These are phyloP conservation scores for Schwanniomyces polymorphus DNA, from an alignment of 805 yeast genomes.

Conservation along the genomic window DNA sequence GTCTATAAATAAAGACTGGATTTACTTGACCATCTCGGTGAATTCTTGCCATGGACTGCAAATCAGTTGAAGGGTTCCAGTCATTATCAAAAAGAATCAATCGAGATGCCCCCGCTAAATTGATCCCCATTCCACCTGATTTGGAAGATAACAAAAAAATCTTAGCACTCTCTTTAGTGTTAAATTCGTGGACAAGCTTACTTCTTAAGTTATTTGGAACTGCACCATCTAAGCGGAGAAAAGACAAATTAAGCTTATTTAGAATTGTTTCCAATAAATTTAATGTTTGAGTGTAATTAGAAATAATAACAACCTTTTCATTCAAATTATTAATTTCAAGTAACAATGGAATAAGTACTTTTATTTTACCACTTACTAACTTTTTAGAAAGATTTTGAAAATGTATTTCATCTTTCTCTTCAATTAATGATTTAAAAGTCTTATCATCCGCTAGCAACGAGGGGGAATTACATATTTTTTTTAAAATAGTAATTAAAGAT, in stretches of 20 bases:
- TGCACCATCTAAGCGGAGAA: conserved; percentile 77
- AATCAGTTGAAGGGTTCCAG: conserved; percentile 93
- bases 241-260: conserved; percentile 47
- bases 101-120: conserved; percentile 86
- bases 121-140: conserved; percentile 93
- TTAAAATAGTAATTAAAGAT: conserved; percentile 67
- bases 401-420: conserved; percentile 17
- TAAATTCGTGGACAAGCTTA: conserved; percentile 66
- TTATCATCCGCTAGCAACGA: conserved; percentile 54
- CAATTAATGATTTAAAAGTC: conserved; percentile 24
- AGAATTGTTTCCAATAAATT: conserved; percentile 69
- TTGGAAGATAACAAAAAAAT: conserved; percentile 82
- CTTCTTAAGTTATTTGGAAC: conserved; percentile 70
- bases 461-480: conserved; percentile 85
- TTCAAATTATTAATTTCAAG: conserved; percentile 40
- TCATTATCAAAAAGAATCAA: conserved; percentile 86
- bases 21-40: conserved; percentile 89
- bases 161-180: conserved; percentile 46
- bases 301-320: conserved; percentile 83
- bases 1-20: conserved; percentile 78
- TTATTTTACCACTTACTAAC: conserved; percentile 61
- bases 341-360: conserved; percentile 57
- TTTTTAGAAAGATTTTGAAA: conserved; percentile 16
- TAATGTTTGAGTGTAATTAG: conserved; percentile 84
- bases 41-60: conserved; percentile 94